These are phyloP conservation scores for Mycena metata DNA, from an alignment of 768 basidiomycete genomes.

Conservation along the genomic window DNA sequence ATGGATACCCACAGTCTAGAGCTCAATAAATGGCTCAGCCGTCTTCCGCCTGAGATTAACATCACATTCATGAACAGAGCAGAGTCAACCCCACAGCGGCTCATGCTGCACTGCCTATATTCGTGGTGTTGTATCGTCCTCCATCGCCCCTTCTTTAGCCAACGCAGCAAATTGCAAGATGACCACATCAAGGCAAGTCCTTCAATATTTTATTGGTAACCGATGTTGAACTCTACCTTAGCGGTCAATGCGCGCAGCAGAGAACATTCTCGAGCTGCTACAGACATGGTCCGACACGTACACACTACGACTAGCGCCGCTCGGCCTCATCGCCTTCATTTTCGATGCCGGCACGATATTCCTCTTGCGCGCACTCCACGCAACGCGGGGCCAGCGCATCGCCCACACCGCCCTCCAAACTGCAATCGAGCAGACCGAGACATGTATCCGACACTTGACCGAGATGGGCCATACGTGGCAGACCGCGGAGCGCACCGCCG, in stretches of 20 bases:
- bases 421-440: constrained; percentile 25
- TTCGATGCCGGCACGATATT: constrained; percentile 57
- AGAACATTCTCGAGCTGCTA: constrained; percentile 50
- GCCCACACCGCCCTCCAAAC: constrained; percentile 30
- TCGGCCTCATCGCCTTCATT: constrained; percentile 51
- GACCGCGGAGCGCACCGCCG: constrained; percentile 10
- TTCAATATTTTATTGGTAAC: not conserved
- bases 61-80: constrained; percentile 44
- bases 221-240: constrained; percentile 18
- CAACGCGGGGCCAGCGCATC: constrained; percentile 33
- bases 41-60: constrained; percentile 44
- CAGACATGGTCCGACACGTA: constrained; percentile 51
- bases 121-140: constrained; percentile 55
- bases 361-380: constrained; percentile 52
- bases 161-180: constrained; percentile 6
- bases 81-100: constrained; percentile 44
- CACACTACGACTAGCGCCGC: constrained; percentile 52
- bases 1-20: constrained; percentile 24
- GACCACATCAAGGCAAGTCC: constrained; percentile 36
- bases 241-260: constrained; percentile 50
- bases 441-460: constrained; percentile 20
- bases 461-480: constrained; percentile 22
- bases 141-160: constrained; percentile 48
- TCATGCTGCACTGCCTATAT: constrained; percentile 52
- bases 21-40: constrained; percentile 43